A percentile compares a stretch with the other conserved stretches of the same genome.
Conservation (phyloP, 495 filamentous ascomycete species). For the Xylaria venustula region DNA sequence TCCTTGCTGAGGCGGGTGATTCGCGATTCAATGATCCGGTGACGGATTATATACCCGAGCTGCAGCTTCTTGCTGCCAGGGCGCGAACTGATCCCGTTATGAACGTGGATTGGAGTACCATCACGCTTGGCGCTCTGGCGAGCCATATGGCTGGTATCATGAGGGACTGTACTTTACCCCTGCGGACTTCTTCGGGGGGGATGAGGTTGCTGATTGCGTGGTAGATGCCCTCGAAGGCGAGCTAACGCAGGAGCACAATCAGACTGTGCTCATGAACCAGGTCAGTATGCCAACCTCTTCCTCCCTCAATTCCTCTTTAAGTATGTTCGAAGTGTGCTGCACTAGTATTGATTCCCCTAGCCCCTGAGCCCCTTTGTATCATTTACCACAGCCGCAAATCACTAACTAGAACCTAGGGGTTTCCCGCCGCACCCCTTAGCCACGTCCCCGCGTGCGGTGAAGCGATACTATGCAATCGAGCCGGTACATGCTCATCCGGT, state of each 20-base stretch:
- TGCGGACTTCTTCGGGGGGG: background rate
- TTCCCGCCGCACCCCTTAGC: slow-evolving; percentile 39
- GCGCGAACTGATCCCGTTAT: slow-evolving; percentile 36
- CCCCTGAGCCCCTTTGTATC: no score
- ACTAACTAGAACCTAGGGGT: no score
- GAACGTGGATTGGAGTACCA: slow-evolving; percentile 51
- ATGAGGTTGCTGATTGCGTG: slow-evolving; percentile 1
- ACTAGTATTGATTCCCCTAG: no score
- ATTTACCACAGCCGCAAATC: no score
- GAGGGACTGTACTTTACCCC: slow-evolving; percentile 39
- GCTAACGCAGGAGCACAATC: slow-evolving; percentile 38
- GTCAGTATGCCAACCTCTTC: no score
- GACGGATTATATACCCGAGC: slow-evolving; percentile 57
- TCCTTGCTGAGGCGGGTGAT: slow-evolving; percentile 44
- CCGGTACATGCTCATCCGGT: slow-evolving; percentile 25
- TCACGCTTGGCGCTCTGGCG: slow-evolving; percentile 54
- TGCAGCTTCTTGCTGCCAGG: slow-evolving; percentile 34
- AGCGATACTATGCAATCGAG: slow-evolving; percentile 32
- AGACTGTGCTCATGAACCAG: slow-evolving; percentile 24
- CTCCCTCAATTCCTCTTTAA: no score
- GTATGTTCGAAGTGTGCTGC: no score
- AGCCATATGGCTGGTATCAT: slow-evolving; percentile 53
- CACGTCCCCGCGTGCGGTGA: slow-evolving; percentile 41
- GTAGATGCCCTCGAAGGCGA: slow-evolving; percentile 42
- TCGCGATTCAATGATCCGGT: slow-evolving; percentile 42